Base-by-base conservation (phyloP, 1,284 basidiomycete genomes). In the Sphaerobolus stellatus region DNA sequence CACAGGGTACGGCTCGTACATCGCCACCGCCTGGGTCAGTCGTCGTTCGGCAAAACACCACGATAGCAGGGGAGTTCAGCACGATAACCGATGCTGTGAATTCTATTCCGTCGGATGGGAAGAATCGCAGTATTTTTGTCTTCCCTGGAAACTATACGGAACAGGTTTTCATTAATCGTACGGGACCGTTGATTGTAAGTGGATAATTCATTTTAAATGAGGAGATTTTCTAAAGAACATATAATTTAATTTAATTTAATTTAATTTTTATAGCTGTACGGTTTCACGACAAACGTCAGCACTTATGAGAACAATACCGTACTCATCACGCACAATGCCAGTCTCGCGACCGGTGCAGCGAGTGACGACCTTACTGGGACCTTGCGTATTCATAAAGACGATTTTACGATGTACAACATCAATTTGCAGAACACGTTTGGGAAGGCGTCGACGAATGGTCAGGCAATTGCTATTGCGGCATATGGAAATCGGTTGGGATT, bases 331-430 rank as follows among this genome's bases (percentile, higher is more conserved):
- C 73, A 74, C 16, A 72, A 71, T 44, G 74, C 76, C 4, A 72
- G 68, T 33, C 56, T 57, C n/a, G 48, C 41, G 5, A 58, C 64
- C 2, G 33, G 29, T 11, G 77, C 79, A 5, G 79, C 76, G 5
- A 80, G 79, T 4, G 74, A 83, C 60, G 80, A 82, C 59, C 74
- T 75, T 2, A 78, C 77, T 56, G 80, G 80, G 5, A 82, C 81
- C 1, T 64, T 83, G 27, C 75, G 79, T 31, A 69, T 82, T 30
- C 77, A 82, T 64, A 77, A 76, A 54, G 64, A 78, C 56, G 68
- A 78, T 56, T 79, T 82, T 59, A 71, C 69, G 50, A 70, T 82
- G 68, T 83, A 82, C 64, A 82, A 82, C 56, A 71, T 82, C 43
- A 76, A 83, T 58, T 74, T 83, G 36, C 74, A 72, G 50, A 83